phyloP scores from a whole-genome alignment of 106 monocot species.

The Agapanthus africanus region DNA sequence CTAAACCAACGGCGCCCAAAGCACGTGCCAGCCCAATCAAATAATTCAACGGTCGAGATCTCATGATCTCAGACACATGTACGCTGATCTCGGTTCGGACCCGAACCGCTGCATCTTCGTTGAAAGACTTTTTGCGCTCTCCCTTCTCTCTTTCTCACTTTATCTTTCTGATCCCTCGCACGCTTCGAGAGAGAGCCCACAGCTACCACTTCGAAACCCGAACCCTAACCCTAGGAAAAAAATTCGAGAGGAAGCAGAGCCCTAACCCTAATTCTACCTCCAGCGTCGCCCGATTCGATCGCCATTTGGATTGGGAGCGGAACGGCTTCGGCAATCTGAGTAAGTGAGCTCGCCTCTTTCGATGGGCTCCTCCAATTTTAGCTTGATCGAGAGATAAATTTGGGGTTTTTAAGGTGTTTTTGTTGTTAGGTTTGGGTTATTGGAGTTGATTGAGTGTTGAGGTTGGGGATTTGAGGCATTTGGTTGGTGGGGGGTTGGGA shows the following conservation, averaged over 20 bases:
- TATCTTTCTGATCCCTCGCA: slow-evolving; percentile 1
- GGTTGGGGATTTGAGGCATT: slow-evolving; percentile 9
- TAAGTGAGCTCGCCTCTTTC: neutral
- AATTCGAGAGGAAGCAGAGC: neutral
- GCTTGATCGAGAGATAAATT: neutral
- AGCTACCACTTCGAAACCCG: neutral
- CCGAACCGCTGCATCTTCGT: neutral
- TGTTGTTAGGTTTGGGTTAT: neutral
- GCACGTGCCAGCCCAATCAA: slow-evolving; percentile 6
- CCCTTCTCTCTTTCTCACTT: slow-evolving; percentile 4
- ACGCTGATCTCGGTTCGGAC: neutral
- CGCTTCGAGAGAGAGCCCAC: neutral
- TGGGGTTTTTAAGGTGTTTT: slow-evolving; percentile 10
- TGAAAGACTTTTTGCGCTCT: slow-evolving; percentile 5
- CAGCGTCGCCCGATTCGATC: neutral
- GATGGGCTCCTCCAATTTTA: neutral
- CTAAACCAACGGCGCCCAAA: neutral
- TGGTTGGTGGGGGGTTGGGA: neutral
- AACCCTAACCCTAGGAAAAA: neutral
- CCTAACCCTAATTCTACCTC: neutral
- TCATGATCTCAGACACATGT: too few species aligned
- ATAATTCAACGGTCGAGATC: neutral
- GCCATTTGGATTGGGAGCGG: neutral
- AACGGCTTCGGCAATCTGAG: neutral
- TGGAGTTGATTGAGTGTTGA: slow-evolving; percentile 4